Percentiles rank a stretch among this genome's conserved stretches.
Conservation (phyloP, 345 rosid genomes). For the Gossypium arboreum region DNA sequence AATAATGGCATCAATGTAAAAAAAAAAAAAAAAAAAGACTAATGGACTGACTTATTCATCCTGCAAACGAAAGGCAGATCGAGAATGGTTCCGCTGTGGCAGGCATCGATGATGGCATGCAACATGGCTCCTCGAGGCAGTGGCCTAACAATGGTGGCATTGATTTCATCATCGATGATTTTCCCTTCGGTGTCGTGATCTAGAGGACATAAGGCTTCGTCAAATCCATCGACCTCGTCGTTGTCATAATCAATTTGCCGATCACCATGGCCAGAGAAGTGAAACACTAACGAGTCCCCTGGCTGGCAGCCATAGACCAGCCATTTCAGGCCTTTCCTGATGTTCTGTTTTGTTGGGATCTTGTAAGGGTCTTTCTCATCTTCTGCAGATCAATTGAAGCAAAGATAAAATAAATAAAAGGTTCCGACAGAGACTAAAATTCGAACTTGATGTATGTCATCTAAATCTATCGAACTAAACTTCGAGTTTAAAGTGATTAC, state of each 20-base stretch:
- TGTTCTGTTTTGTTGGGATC: conserved; percentile 71
- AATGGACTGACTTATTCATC: conserved; percentile 46
- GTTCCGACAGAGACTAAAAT: not conserved
- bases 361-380: conserved; percentile 46
- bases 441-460: too few species aligned
- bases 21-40: too few species aligned
- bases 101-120: conserved; percentile 68
- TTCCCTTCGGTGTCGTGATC: conserved; percentile 68
- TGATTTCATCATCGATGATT: conserved; percentile 73
- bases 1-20: not conserved
- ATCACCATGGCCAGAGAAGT: conserved; percentile 82
- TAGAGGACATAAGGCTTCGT: conserved; percentile 65
- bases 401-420: not conserved
- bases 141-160: conserved; percentile 59
- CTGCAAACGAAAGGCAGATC: conserved; percentile 63
- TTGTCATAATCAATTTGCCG: conserved; percentile 39
- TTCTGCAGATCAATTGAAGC: conserved; percentile 38
- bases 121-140: conserved; percentile 62
- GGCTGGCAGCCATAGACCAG: conserved; percentile 60
- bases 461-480: too few species aligned
- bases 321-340: conserved; percentile 63
- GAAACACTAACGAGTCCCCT: conserved; percentile 77
- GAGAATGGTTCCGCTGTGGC: conserved; percentile 61
- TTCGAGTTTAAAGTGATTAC: too few species aligned
- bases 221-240: conserved; percentile 71